phyloP scores from a whole-genome alignment of 73 alveolate genomes.

The Blepharisma stoltei region DNA sequence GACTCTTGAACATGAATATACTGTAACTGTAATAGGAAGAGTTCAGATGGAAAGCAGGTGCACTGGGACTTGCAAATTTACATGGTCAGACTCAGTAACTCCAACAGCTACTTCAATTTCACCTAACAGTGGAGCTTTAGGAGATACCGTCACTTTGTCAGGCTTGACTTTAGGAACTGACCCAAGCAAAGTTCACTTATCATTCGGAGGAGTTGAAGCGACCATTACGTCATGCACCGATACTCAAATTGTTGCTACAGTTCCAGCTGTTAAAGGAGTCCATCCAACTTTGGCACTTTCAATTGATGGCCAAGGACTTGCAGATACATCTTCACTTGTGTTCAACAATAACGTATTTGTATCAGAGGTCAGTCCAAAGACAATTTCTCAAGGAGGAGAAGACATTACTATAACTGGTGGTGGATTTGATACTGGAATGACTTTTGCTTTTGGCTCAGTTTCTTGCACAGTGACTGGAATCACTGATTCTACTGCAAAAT shows the following conservation, averaged over 20 bases:
- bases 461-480: not conserved
- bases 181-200: not conserved
- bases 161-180: not conserved
- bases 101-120: not conserved
- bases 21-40: not conserved
- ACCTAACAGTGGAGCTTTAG: not conserved
- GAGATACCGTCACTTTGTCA: not conserved
- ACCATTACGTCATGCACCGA: not conserved
- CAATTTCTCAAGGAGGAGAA: slow-evolving; percentile 24
- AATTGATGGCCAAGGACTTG: slow-evolving; percentile 2
- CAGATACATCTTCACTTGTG: not conserved
- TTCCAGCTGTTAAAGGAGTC: not conserved
- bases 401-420: not conserved
- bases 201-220: not conserved
- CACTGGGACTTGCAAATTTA: not conserved
- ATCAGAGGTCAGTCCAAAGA: not conserved
- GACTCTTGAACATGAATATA: not conserved
- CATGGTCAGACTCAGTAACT: not conserved
- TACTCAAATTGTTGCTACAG: not conserved
- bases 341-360: not conserved
- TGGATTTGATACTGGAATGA: slow-evolving; percentile 4
- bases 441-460: not conserved
- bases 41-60: not conserved
- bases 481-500: not conserved
- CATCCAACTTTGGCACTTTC: not conserved